phyloP scores from a whole-genome alignment of 2,329 filamentous ascomycete species.

The Dactylellina sp. region DNA sequence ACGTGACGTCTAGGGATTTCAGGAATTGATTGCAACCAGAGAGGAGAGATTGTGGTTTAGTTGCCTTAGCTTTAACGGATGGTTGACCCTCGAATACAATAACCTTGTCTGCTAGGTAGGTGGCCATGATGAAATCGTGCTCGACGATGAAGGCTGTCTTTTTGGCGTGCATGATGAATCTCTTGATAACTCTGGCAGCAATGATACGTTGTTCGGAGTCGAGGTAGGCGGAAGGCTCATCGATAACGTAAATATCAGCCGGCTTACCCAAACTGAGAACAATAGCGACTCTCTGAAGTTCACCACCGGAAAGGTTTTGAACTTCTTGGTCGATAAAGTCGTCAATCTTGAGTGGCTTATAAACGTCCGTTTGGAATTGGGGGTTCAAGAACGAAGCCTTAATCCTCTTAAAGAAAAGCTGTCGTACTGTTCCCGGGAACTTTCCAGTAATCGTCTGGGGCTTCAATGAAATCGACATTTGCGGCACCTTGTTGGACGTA shows the following conservation, averaged over 20 bases:
- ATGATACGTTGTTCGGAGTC: constrained; percentile 99
- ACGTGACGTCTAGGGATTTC: constrained; percentile 93
- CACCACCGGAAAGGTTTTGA: constrained; percentile 98
- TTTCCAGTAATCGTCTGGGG: constrained; percentile 99
- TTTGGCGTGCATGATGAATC: constrained; percentile 99
- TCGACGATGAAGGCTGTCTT: constrained; percentile 99
- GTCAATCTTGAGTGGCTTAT: constrained; percentile 98
- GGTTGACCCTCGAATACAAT: constrained; percentile 98
- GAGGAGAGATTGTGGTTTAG: constrained; percentile 88
- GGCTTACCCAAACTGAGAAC: constrained; percentile 95
- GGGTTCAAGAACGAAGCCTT: constrained; percentile 95
- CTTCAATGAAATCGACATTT: constrained; percentile 99
- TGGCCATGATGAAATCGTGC: constrained; percentile 99
- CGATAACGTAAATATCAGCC: constrained; percentile 97
- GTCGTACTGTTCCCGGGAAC: constrained; percentile 94
- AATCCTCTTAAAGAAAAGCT: constrained; percentile 99
- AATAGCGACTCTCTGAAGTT: constrained; percentile 98
- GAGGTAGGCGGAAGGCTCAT: constrained; percentile 96
- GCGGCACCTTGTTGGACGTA: constrained; percentile 78
- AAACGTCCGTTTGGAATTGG: constrained; percentile 99
- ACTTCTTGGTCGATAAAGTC: constrained; percentile 99
- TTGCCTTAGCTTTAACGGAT: constrained; percentile 86
- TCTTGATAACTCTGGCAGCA: constrained; percentile 96
- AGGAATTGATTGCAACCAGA: constrained; percentile 97
- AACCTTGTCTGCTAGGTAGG: constrained; percentile 86